These are phyloP conservation scores for Candida odintsovae DNA, from an alignment of 805 yeast species.

Conservation along the genomic window DNA sequence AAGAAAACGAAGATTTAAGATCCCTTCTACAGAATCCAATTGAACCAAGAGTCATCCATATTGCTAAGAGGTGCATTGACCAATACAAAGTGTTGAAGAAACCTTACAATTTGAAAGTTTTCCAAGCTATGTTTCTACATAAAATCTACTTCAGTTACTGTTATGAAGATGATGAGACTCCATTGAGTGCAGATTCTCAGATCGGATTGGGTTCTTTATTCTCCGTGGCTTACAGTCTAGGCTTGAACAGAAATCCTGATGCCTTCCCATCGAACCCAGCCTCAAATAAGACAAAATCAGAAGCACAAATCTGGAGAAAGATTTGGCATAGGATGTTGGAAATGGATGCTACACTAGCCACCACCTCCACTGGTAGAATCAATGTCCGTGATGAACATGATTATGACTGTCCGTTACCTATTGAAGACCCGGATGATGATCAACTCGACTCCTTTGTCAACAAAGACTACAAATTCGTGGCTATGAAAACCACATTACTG, in stretches of 20 bases:
- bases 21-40: constrained; percentile 6
- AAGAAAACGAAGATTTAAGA: constrained; percentile 1
- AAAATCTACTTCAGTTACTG: constrained; percentile 43
- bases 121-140: constrained; percentile 47
- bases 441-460: constrained; percentile 33
- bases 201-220: constrained; percentile 41
- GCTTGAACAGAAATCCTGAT: constrained; percentile 52
- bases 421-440: constrained; percentile 29
- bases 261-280: constrained; percentile 12
- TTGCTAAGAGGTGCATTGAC: constrained; percentile 34
- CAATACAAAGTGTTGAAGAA: constrained; percentile 44
- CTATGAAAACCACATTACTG: constrained; percentile 26
- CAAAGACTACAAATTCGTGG: constrained; percentile 26
- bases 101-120: constrained; percentile 38
- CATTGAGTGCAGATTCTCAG: constrained; percentile 43
- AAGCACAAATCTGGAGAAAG: constrained; percentile 21
- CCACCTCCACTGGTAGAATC: constrained; percentile 11
- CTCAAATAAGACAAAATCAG: constrained; percentile 6
- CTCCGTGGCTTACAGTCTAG: constrained; percentile 50
- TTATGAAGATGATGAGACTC: constrained; percentile 54
- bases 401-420: constrained; percentile 23
- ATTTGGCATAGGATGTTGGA: constrained; percentile 22
- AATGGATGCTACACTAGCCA: constrained; percentile 16
- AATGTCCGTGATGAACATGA: constrained; percentile 13
- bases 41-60: constrained; percentile 5